A percentile compares a stretch with the other conserved stretches of the same genome.
phyloP scores from a whole-genome alignment of 805 yeast species.

The Candida xiaguanensis region DNA sequence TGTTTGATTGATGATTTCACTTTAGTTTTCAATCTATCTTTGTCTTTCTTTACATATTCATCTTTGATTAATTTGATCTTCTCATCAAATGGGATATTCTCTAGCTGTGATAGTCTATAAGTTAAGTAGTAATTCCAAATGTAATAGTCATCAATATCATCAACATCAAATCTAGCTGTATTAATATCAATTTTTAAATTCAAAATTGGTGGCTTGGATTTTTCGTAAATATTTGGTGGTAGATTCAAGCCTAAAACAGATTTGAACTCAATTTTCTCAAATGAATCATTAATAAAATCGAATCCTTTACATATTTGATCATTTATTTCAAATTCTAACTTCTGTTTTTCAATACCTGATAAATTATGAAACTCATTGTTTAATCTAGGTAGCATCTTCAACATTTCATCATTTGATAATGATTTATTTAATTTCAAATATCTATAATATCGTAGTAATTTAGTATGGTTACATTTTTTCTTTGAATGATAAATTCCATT shows the following conservation, averaged over 20 bases:
- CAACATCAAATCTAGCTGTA: neutral
- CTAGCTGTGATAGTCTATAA: neutral
- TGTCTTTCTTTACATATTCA: neutral
- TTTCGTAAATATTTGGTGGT: neutral
- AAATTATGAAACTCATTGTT: neutral
- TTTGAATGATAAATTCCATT: neutral
- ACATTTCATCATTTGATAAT: neutral
- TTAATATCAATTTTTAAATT: neutral
- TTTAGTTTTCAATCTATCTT: neutral
- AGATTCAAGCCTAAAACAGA: neutral
- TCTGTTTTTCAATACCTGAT: neutral
- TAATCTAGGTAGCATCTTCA: neutral
- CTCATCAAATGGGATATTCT: neutral
- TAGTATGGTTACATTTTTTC: neutral
- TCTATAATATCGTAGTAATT: neutral
- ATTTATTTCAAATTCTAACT: neutral
- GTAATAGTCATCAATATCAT: neutral
- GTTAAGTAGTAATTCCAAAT: conserved; percentile 3
- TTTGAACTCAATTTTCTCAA: neutral
- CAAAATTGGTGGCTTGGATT: neutral
- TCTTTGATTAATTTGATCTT: neutral
- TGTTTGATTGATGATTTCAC: neutral
- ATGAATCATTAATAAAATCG: neutral
- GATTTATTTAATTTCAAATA: neutral
- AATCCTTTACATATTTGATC: neutral